A percentile compares a stretch with the other conserved stretches of the same genome.
Evolutionary conservation across 2,329 filamentous ascomycete species (phyloP).

Genomic region (Xylaria digitata): DNA sequence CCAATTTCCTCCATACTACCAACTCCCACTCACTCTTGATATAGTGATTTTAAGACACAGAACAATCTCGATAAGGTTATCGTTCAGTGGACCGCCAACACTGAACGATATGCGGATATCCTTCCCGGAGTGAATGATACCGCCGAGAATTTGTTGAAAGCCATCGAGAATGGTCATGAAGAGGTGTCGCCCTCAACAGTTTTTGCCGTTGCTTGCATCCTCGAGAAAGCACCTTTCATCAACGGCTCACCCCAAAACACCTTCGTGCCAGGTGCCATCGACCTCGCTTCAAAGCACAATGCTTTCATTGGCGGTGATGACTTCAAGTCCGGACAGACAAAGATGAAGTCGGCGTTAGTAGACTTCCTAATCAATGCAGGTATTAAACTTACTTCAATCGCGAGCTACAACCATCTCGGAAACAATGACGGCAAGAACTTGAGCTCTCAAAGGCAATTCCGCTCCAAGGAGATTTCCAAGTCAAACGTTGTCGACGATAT

Average conservation of each 20-base stretch:
- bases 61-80: slow-evolving; percentile 94
- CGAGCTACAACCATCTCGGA: slow-evolving; percentile 98
- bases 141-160: slow-evolving; percentile 88
- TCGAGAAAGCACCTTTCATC: slow-evolving; percentile 93
- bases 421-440: slow-evolving; percentile 99
- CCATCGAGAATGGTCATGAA: slow-evolving; percentile 86
- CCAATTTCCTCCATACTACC: neutral
- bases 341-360: slow-evolving; percentile 99
- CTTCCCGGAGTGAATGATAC: slow-evolving; percentile 94
- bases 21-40: slow-evolving; percentile 32
- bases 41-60: slow-evolving; percentile 85
- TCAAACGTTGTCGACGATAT: slow-evolving; percentile 99
- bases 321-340: slow-evolving; percentile 99
- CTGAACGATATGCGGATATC: slow-evolving; percentile 93
- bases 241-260: slow-evolving; percentile 99
- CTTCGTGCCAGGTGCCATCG: slow-evolving; percentile 91
- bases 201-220: slow-evolving; percentile 93
- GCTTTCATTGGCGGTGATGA: slow-evolving; percentile 97
- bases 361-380: slow-evolving; percentile 99
- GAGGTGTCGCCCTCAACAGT: slow-evolving; percentile 96
- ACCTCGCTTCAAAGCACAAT: slow-evolving; percentile 86
- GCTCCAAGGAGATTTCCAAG: slow-evolving; percentile 99
- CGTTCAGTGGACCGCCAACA: slow-evolving; percentile 98
- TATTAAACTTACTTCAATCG: slow-evolving; percentile 98
- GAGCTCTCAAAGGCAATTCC: slow-evolving; percentile 97